A percentile compares a stretch with the other conserved stretches of the same genome.
These are phyloP conservation scores for Avena atlantica DNA, from an alignment of 176 grass and related monocot species.

Conservation along the genomic window DNA sequence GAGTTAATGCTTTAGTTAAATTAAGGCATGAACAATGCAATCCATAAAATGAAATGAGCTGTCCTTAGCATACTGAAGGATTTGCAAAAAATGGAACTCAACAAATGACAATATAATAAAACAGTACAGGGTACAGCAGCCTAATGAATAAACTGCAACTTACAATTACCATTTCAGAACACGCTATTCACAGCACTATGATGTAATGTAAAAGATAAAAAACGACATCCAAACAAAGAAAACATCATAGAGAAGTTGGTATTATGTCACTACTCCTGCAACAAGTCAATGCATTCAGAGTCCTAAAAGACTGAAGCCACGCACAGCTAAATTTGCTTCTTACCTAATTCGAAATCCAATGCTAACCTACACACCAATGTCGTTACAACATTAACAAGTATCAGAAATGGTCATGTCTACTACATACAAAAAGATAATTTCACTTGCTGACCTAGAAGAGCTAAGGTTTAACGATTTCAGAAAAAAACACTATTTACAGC, in stretches of 20 bases:
- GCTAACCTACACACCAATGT: background rate
- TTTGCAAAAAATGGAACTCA: background rate
- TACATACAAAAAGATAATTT: background rate
- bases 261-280: background rate
- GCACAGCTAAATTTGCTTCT: background rate
- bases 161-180: background rate
- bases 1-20: background rate
- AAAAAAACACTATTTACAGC: no score
- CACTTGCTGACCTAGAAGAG: background rate
- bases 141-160: conserved; percentile 4
- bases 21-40: background rate
- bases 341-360: background rate
- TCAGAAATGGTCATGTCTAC: background rate
- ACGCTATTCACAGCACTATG: background rate
- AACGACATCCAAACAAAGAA: background rate
- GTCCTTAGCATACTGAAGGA: background rate
- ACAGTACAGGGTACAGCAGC: background rate
- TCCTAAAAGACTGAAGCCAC: background rate
- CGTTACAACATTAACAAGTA: background rate
- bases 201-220: background rate
- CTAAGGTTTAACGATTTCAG: background rate
- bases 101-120: background rate
- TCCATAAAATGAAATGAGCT: background rate
- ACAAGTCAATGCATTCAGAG: background rate
- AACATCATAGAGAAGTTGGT: background rate